Evolutionary conservation across 805 yeast species (phyloP).

Genomic region (Candida alai): DNA sequence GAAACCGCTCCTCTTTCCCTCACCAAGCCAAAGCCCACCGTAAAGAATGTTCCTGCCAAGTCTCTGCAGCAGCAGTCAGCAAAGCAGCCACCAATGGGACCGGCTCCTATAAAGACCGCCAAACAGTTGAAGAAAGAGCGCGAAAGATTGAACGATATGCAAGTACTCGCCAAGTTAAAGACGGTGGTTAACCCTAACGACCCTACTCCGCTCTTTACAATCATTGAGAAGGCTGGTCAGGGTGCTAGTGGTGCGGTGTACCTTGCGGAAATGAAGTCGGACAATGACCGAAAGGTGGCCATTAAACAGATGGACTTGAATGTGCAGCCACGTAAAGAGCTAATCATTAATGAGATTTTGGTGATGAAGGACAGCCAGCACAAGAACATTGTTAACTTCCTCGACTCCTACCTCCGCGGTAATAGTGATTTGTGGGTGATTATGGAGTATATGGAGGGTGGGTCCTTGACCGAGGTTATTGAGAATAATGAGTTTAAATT

Average conservation of each 20-base stretch:
- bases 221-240: slow-evolving; percentile 87
- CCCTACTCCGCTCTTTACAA: slow-evolving; percentile 78
- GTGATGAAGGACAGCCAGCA: slow-evolving; percentile 97
- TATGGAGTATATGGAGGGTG: slow-evolving; percentile 99
- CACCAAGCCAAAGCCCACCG: slow-evolving; percentile 16
- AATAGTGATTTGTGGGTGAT: slow-evolving; percentile 92
- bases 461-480: slow-evolving; percentile 92
- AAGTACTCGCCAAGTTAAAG: slow-evolving; percentile 73
- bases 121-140: slow-evolving; percentile 39
- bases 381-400: slow-evolving; percentile 88
- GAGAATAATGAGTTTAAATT: slow-evolving; percentile 73
- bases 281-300: slow-evolving; percentile 72
- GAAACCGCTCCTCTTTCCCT: slow-evolving; percentile 23
- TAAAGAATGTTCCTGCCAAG: no score
- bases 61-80: slow-evolving; percentile 4
- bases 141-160: slow-evolving; percentile 72
- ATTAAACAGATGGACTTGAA: slow-evolving; percentile 93
- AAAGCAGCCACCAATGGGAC: slow-evolving; percentile 7
- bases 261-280: slow-evolving; percentile 63
- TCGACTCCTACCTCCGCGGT: slow-evolving; percentile 84
- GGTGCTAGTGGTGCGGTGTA: slow-evolving; percentile 98
- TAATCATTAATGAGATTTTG: slow-evolving; percentile 90
- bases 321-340: slow-evolving; percentile 89
- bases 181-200: slow-evolving; percentile 80
- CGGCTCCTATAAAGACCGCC: slow-evolving; percentile 26